A percentile compares a stretch with the other conserved stretches of the same genome.
phyloP scores from a whole-genome alignment of 1,139 yeast species.

The Debaryomycetaceae sp. region DNA sequence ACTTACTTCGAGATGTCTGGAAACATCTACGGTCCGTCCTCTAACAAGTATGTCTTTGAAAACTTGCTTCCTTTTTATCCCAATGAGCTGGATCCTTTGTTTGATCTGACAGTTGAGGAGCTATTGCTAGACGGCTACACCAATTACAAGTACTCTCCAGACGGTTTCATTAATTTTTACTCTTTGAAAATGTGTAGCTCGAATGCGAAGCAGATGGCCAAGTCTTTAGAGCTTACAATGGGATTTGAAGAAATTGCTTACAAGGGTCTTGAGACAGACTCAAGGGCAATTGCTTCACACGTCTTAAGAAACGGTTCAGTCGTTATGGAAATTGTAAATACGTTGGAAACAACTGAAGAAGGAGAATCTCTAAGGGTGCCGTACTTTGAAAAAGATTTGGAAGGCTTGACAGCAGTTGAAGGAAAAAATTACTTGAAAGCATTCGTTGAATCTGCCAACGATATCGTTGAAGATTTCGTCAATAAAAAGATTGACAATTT shows the following conservation, averaged over 20 bases:
- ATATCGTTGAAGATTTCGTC: conserved; percentile 17
- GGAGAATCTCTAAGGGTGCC: conserved; percentile 14
- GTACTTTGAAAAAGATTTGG: conserved; percentile 11
- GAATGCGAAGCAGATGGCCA: conserved; percentile 65
- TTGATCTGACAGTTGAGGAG: conserved; percentile 16
- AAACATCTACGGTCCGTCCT: too few species aligned
- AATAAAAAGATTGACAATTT: conserved; percentile 13
- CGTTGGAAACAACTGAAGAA: conserved; percentile 20
- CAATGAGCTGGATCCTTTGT: conserved; percentile 15
- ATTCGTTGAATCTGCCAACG: conserved; percentile 14
- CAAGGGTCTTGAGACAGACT: conserved; percentile 66
- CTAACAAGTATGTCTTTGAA: background rate
- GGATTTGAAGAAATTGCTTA: conserved; percentile 67
- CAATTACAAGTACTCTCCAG: conserved; percentile 19
- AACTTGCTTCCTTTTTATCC: conserved; percentile 24
- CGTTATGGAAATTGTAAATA: conserved; percentile 43
- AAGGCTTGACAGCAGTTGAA: conserved; percentile 4
- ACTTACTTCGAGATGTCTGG: too few species aligned
- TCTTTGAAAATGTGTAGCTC: conserved; percentile 37
- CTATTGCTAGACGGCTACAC: conserved; percentile 21
- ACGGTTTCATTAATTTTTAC: conserved; percentile 33
- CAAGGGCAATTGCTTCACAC: conserved; percentile 52
- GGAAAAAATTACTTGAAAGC: conserved; percentile 8
- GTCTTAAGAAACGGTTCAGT: conserved; percentile 61
- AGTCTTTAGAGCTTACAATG: conserved; percentile 48